Evolutionary conservation across 768 basidiomycete species (phyloP).

Genomic region (Macrolepiota albuminosa): DNA sequence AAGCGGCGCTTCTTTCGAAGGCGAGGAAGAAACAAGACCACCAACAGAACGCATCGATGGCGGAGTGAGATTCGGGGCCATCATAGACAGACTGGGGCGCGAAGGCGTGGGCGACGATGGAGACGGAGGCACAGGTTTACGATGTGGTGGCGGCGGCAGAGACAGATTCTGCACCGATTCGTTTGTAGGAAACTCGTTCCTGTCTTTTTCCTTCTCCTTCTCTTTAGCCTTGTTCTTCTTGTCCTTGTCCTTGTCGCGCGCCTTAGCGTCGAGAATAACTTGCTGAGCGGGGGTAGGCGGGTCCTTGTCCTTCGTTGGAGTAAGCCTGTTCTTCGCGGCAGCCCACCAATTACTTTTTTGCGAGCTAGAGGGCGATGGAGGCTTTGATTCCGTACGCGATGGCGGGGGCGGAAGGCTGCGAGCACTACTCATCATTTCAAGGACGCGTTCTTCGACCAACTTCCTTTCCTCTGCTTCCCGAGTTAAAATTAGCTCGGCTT

Average conservation of each 20-base stretch:
- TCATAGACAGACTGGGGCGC: slow-evolving; percentile 42
- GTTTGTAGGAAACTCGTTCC: slow-evolving; percentile 47
- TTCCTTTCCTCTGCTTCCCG: slow-evolving; percentile 67
- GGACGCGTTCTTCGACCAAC: slow-evolving; percentile 66
- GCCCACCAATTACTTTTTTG: slow-evolving; percentile 69
- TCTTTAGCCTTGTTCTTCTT: slow-evolving; percentile 45
- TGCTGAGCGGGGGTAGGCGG: slow-evolving; percentile 82
- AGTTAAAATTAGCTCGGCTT: slow-evolving; percentile 74
- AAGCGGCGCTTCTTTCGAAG: slow-evolving; percentile 59
- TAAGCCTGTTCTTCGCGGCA: slow-evolving; percentile 67
- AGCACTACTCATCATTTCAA: slow-evolving; percentile 63
- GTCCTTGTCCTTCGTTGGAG: slow-evolving; percentile 73
- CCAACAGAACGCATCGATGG: slow-evolving; percentile 55
- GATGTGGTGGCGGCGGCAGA: slow-evolving; percentile 36
- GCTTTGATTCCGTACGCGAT: slow-evolving; percentile 51
- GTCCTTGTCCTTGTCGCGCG: slow-evolving; percentile 53
- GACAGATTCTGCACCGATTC: slow-evolving; percentile 57
- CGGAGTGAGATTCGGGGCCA: slow-evolving; percentile 55
- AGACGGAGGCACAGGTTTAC: slow-evolving; percentile 43
- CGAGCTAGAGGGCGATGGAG: slow-evolving; percentile 60
- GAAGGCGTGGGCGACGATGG: slow-evolving; percentile 66
- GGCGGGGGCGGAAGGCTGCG: slow-evolving; percentile 55
- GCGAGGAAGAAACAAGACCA: slow-evolving; percentile 37
- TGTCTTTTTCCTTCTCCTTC: slow-evolving; percentile 57
- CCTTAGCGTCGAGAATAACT: slow-evolving; percentile 70